Conservation (phyloP, 805 yeast species). For the Ogataea neopini region DNA sequence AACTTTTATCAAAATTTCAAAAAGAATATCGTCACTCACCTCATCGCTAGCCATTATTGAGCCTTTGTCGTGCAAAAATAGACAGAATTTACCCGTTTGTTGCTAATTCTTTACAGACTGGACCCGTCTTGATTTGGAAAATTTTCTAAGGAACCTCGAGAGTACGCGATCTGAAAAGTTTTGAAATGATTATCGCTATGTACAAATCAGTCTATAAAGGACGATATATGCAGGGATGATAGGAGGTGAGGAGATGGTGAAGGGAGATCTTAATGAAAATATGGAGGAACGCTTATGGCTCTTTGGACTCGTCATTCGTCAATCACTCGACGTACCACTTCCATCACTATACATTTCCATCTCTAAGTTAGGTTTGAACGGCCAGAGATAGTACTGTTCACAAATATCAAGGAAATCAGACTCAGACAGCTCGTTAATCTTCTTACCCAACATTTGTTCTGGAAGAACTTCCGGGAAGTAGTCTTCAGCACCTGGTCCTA, state of each 20-base stretch:
- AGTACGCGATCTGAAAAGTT: background rate
- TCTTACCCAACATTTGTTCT: constrained; percentile 41
- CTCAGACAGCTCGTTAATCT: constrained; percentile 48
- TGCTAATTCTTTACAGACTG: background rate
- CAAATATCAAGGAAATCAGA: constrained; percentile 58
- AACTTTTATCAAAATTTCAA: background rate
- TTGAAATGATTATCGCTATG: background rate
- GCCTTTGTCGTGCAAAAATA: background rate
- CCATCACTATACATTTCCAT: constrained; percentile 26
- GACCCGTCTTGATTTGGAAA: constrained; percentile 3
- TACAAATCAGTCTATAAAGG: background rate
- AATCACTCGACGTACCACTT: background rate
- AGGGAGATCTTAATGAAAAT: too few species aligned
- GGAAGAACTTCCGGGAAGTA: constrained; percentile 42
- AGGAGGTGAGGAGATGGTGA: too few species aligned
- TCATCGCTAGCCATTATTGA: constrained; percentile 1
- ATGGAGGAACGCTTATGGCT: too few species aligned
- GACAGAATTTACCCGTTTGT: background rate
- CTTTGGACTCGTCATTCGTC: too few species aligned
- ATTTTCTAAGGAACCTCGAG: background rate
- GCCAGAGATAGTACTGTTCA: constrained; percentile 67
- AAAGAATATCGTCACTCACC: background rate
- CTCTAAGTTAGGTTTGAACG: constrained; percentile 64
- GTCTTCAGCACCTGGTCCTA: constrained; percentile 83
- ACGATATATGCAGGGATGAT: too few species aligned